Conservation (phyloP, 2,329 filamentous ascomycete species). For the Fusarium scirpi region DNA sequence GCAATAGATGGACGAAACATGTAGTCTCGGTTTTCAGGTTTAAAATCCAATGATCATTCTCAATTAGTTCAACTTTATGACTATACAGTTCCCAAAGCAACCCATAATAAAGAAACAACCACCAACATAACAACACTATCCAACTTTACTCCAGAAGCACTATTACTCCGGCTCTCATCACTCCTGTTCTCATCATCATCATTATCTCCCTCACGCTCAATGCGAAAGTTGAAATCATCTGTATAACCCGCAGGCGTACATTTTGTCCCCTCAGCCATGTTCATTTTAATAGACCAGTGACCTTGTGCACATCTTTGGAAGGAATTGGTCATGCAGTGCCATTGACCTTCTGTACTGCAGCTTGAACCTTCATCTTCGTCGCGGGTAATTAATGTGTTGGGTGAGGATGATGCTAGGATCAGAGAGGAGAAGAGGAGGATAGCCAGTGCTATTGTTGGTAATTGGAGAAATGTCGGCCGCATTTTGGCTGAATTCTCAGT, state of each 20-base stretch:
- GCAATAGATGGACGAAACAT: background rate
- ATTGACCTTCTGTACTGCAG: constrained; percentile 63
- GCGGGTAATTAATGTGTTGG: constrained; percentile 28
- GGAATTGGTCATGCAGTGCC: constrained; percentile 64
- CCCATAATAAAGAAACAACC: constrained; percentile 12
- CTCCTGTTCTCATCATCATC: background rate
- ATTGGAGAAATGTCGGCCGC: constrained; percentile 7
- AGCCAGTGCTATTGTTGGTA: constrained; percentile 7
- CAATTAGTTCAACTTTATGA: background rate
- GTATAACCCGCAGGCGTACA: constrained; percentile 59
- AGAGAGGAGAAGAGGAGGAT: constrained; percentile 26
- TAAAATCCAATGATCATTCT: background rate
- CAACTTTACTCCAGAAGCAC: constrained; percentile 4
- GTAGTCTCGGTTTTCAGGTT: background rate
- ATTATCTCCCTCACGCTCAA: constrained; percentile 48
- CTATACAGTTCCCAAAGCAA: background rate
- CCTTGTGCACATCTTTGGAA: constrained; percentile 65
- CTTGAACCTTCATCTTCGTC: constrained; percentile 52
- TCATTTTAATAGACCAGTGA: constrained; percentile 59
- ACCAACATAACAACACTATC: background rate
- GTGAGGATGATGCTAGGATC: constrained; percentile 10
- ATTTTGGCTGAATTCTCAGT: constrained; percentile 13
- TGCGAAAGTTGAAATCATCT: constrained; percentile 52
- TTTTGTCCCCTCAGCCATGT: constrained; percentile 58
- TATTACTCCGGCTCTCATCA: constrained; percentile 18